These are phyloP conservation scores for Backusella macrospora DNA, from an alignment of 192 early-diverging fungal genomes.

Conservation along the genomic window DNA sequence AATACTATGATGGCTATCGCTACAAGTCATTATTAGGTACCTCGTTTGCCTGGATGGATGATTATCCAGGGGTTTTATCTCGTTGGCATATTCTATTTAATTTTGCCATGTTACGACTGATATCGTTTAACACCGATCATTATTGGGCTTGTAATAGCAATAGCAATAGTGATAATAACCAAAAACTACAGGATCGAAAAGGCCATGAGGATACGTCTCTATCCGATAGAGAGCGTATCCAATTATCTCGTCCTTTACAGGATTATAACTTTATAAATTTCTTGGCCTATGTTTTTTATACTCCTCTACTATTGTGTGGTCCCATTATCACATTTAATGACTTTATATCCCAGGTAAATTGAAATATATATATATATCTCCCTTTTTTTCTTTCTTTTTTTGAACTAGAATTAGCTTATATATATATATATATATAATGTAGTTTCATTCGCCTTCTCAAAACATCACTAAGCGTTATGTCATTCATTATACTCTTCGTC, in stretches of 20 bases:
- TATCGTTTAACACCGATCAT: slow-evolving; percentile 92
- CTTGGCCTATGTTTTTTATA: slow-evolving; percentile 78
- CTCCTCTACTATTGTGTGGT: slow-evolving; percentile 91
- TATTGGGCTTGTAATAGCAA: slow-evolving; percentile 63
- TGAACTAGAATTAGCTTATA: background rate
- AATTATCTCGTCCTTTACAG: slow-evolving; percentile 46
- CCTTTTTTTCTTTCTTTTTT: background rate
- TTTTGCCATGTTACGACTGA: slow-evolving; percentile 82
- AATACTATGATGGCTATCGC: slow-evolving; percentile 72
- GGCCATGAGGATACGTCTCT: slow-evolving; percentile 18
- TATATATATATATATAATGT: too few relatives aligned
- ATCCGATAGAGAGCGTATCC: slow-evolving; percentile 63
- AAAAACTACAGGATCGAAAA: slow-evolving; percentile 46
- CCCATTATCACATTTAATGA: slow-evolving; percentile 96
- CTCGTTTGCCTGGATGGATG: slow-evolving; percentile 52
- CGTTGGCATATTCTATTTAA: slow-evolving; percentile 93
- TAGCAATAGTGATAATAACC: slow-evolving; percentile 11
- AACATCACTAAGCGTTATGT: slow-evolving; percentile 38
- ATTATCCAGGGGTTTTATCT: slow-evolving; percentile 64
- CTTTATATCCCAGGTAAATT: slow-evolving; percentile 76
- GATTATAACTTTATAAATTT: slow-evolving; percentile 85
- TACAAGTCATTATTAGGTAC: slow-evolving; percentile 45
- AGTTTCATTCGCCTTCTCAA: slow-evolving; percentile 59
- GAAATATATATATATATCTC: background rate
- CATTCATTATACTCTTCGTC: slow-evolving; percentile 68